phyloP scores from a whole-genome alignment of 1,284 basidiomycete genomes.

The Microbotryomycetes sp. region DNA sequence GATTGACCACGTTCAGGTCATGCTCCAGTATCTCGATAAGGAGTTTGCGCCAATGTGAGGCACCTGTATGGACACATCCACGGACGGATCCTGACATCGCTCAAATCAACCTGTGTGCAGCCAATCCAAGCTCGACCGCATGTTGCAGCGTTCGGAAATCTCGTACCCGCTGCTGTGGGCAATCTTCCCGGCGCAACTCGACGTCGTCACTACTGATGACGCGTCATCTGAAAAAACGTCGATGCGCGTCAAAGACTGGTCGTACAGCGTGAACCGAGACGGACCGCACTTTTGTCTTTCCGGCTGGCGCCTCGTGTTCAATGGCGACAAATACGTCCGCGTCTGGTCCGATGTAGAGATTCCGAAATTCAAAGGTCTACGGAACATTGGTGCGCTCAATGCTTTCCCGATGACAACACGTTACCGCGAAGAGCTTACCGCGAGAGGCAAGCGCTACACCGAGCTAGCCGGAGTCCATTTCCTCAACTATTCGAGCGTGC shows the following conservation, averaged over 20 bases:
- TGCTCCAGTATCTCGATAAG: constrained; percentile 47
- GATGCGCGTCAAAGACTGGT: not conserved
- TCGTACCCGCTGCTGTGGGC: constrained; percentile 52
- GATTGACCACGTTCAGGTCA: constrained; percentile 45
- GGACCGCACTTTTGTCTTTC: not conserved
- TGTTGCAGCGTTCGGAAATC: constrained; percentile 51
- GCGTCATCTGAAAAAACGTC: constrained; percentile 45
- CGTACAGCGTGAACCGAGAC: constrained; percentile 30
- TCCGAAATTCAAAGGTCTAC: constrained; percentile 46
- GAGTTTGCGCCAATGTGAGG: constrained; percentile 47
- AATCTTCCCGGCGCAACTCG: constrained; percentile 49
- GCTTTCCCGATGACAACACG: constrained; percentile 48
- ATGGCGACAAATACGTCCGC: constrained; percentile 9
- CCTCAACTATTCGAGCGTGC: constrained; percentile 50
- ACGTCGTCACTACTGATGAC: constrained; percentile 50
- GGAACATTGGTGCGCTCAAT: constrained; percentile 48
- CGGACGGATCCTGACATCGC: not conserved
- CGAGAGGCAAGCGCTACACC: constrained; percentile 52
- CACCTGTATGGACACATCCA: not conserved
- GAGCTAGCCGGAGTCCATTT: constrained; percentile 50
- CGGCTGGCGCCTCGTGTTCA: constrained; percentile 6
- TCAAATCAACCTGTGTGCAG: too few relatives aligned
- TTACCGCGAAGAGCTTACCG: constrained; percentile 43
- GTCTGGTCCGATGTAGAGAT: not conserved
- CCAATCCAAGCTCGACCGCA: constrained; percentile 46